These are phyloP conservation scores for Stemphylium lycopersici DNA, from an alignment of 2,329 filamentous ascomycete genomes.

Conservation along the genomic window DNA sequence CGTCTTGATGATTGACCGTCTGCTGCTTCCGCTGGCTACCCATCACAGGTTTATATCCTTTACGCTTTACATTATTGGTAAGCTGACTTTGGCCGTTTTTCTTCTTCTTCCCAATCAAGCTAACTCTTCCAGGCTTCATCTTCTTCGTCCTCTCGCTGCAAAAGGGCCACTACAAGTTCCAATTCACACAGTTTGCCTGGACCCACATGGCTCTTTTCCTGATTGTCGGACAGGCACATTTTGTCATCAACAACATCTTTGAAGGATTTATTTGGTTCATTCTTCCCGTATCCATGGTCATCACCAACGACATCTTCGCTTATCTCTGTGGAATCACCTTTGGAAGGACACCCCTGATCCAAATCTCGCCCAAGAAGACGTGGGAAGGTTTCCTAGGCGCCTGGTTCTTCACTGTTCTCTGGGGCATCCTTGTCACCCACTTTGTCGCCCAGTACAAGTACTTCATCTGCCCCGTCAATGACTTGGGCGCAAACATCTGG, in stretches of 20 bases:
- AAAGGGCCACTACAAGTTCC: slow-evolving; percentile 95
- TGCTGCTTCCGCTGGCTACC: slow-evolving; percentile 89
- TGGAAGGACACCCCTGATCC: slow-evolving; percentile 94
- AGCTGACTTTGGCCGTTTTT: slow-evolving; percentile 44
- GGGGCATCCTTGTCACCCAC: slow-evolving; percentile 81
- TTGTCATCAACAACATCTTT: slow-evolving; percentile 99
- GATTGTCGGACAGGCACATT: slow-evolving; percentile 97
- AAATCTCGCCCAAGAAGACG: slow-evolving; percentile 98
- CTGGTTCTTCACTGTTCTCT: slow-evolving; percentile 92
- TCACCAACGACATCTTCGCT: slow-evolving; percentile 98
- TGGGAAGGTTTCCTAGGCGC: slow-evolving; percentile 97
- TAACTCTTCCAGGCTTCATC: slow-evolving; percentile 75
- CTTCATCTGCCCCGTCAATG: slow-evolving; percentile 97
- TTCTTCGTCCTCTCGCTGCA: slow-evolving; percentile 96
- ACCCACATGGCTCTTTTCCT: slow-evolving; percentile 99
- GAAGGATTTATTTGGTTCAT: slow-evolving; percentile 99
- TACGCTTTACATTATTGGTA: slow-evolving; percentile 95
- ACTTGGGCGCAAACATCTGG: slow-evolving; percentile 91
- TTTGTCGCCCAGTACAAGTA: slow-evolving; percentile 90
- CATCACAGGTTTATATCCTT: slow-evolving; percentile 99
- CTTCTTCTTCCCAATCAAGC: neutral
- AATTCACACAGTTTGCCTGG: slow-evolving; percentile 99
- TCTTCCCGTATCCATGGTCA: slow-evolving; percentile 89
- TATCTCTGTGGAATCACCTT: slow-evolving; percentile 98
- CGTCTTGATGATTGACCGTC: slow-evolving; percentile 91